These are phyloP conservation scores for Stellera chamaejasme DNA, from an alignment of 345 rosid genomes.

Conservation along the genomic window DNA sequence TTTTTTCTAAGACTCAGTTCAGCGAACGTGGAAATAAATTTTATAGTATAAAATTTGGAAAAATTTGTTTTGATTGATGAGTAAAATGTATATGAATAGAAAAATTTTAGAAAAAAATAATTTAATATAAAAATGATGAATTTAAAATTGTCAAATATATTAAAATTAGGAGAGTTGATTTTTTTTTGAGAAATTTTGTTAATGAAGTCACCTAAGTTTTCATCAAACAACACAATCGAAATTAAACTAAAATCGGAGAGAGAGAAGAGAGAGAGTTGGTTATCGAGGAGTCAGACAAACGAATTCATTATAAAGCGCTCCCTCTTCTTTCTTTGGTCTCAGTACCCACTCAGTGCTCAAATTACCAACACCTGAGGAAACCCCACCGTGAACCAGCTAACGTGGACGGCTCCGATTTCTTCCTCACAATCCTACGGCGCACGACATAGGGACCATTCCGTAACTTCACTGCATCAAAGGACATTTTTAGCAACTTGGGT, in stretches of 20 bases:
- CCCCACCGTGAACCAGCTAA: constrained; percentile 16
- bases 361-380: constrained; percentile 13
- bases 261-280: background rate
- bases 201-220: no score
- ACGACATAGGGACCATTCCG: background rate
- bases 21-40: no score
- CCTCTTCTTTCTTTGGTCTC: background rate
- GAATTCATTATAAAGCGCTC: background rate
- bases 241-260: background rate
- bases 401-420: constrained; percentile 24
- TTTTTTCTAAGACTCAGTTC: no score
- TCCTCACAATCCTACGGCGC: constrained; percentile 4
- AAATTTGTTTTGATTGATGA: no score
- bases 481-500: constrained; percentile 11
- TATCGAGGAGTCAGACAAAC: constrained; percentile 7
- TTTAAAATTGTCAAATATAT: no score
- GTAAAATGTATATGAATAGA: no score
- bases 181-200: no score
- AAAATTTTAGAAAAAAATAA: no score
- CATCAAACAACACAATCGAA: no score
- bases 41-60: no score
- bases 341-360: constrained; percentile 20
- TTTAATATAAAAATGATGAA: no score
- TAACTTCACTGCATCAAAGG: constrained; percentile 1
- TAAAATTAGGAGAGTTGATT: no score